A percentile compares a stretch with the other conserved stretches of the same genome.
Evolutionary conservation across 2,329 filamentous ascomycete genomes (phyloP).

Genomic region (Fusarium keratoplasticum): DNA sequence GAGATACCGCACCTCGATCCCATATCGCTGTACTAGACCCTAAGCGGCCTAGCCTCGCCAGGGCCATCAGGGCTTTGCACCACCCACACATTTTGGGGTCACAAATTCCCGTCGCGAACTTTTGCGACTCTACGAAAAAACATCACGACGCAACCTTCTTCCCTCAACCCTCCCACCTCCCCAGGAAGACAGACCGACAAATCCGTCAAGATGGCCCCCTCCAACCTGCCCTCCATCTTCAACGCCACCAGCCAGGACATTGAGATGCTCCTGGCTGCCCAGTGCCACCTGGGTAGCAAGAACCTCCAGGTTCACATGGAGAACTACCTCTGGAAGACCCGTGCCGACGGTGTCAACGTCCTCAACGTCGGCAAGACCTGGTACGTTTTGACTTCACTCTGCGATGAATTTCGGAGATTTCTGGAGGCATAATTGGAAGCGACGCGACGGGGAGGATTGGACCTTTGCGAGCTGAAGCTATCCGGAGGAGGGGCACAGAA

Average conservation of each 20-base stretch:
- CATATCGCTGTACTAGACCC: conserved; percentile 29
- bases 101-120: conserved; percentile 58
- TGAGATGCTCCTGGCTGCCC: conserved; percentile 98
- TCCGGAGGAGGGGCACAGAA: conserved; percentile 32
- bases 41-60: conserved; percentile 44
- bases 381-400: conserved; percentile 63
- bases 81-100: conserved; percentile 53
- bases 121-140: conserved; percentile 46
- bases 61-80: conserved; percentile 50
- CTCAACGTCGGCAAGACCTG: conserved; percentile 99
- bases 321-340: conserved; percentile 99
- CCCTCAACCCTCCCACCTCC: conserved; percentile 28
- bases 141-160: conserved; percentile 38
- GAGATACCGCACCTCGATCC: background rate
- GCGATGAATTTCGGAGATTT: background rate
- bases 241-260: conserved; percentile 98
- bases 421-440: background rate
- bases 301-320: conserved; percentile 99
- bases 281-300: conserved; percentile 97
- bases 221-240: conserved; percentile 94
- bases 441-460: background rate
- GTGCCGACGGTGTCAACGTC: conserved; percentile 97
- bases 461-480: conserved; percentile 16
- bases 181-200: conserved; percentile 26
- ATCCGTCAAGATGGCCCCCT: conserved; percentile 87